phyloP scores from a whole-genome alignment of 164 flowering plant genomes.

The Vitis amurensis region DNA sequence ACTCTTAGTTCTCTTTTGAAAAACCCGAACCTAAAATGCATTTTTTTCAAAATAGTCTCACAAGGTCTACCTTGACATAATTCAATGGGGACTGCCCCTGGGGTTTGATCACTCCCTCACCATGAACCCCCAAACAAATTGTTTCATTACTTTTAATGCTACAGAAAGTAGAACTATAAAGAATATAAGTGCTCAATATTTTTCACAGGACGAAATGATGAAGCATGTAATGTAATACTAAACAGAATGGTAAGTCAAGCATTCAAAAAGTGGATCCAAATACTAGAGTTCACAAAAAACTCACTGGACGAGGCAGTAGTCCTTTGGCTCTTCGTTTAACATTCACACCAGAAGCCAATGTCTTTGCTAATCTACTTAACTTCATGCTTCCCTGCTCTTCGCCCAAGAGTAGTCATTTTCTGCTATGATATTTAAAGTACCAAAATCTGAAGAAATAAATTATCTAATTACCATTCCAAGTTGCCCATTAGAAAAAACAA shows the following conservation, averaged over 20 bases:
- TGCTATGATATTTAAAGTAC: neutral
- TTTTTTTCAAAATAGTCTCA: too few relatives aligned
- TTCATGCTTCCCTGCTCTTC: conserved; percentile 76
- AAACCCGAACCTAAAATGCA: neutral
- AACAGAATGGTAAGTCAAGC: neutral
- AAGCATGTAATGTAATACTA: too few relatives aligned
- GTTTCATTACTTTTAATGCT: too few relatives aligned
- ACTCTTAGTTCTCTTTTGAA: neutral
- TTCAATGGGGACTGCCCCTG: too few relatives aligned
- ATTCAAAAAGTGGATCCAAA: neutral
- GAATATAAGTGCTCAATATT: too few relatives aligned
- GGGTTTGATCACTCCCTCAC: too few relatives aligned
- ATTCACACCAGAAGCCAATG: conserved; percentile 78
- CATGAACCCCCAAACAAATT: too few relatives aligned
- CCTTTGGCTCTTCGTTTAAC: conserved; percentile 87
- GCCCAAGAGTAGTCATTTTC: conserved; percentile 6
- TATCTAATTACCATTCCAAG: conserved; percentile 76
- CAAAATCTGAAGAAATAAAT: conserved; percentile 6
- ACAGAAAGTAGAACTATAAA: too few relatives aligned
- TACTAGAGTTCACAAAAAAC: conserved; percentile 11
- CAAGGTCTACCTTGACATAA: too few relatives aligned
- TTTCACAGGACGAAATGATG: too few relatives aligned
- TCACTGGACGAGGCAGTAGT: conserved; percentile 86
- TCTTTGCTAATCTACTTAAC: conserved; percentile 75
- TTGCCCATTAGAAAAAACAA: conserved; percentile 84